A percentile compares a stretch with the other conserved stretches of the same genome.
phyloP scores from a whole-genome alignment of 768 basidiomycete genomes.

The Hortiboletus flavorubellus region DNA sequence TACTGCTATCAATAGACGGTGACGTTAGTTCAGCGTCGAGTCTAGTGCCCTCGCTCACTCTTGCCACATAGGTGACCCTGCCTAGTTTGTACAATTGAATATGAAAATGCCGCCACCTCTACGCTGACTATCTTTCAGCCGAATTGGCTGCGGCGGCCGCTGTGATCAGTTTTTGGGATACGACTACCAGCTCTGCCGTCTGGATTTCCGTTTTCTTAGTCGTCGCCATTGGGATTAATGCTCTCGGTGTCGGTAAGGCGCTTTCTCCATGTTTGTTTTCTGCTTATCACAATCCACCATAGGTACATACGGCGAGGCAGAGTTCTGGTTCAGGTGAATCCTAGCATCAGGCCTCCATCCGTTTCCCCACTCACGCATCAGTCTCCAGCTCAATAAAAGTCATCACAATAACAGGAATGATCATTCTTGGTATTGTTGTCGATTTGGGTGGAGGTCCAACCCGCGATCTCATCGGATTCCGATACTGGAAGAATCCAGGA shows the following conservation, averaged over 20 bases:
- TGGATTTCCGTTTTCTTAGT: slow-evolving; percentile 54
- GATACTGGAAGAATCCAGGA: slow-evolving; percentile 52
- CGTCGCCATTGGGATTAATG: slow-evolving; percentile 47
- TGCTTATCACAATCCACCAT: background rate
- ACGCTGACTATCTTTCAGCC: slow-evolving; percentile 25
- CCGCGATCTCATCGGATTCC: slow-evolving; percentile 48
- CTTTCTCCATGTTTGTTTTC: too few species aligned
- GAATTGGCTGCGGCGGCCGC: slow-evolving; percentile 51
- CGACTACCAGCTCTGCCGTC: slow-evolving; percentile 38
- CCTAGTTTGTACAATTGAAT: slow-evolving; percentile 16
- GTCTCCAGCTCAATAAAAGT: slow-evolving; percentile 48
- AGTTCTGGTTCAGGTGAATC: slow-evolving; percentile 45
- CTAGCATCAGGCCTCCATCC: background rate
- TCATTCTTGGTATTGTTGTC: slow-evolving; percentile 45
- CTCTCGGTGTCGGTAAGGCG: slow-evolving; percentile 36
- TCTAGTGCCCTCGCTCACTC: slow-evolving; percentile 4
- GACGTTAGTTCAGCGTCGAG: background rate
- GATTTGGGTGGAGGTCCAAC: slow-evolving; percentile 56
- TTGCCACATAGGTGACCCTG: slow-evolving; percentile 18
- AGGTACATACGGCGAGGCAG: slow-evolving; percentile 45
- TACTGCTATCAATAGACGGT: slow-evolving; percentile 41
- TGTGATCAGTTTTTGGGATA: slow-evolving; percentile 48
- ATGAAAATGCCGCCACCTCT: too few species aligned
- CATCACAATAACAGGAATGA: slow-evolving; percentile 41
- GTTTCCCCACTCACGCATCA: background rate